Conservation (phyloP, 306 rosid genomes). For the Sicyos baderoa region DNA sequence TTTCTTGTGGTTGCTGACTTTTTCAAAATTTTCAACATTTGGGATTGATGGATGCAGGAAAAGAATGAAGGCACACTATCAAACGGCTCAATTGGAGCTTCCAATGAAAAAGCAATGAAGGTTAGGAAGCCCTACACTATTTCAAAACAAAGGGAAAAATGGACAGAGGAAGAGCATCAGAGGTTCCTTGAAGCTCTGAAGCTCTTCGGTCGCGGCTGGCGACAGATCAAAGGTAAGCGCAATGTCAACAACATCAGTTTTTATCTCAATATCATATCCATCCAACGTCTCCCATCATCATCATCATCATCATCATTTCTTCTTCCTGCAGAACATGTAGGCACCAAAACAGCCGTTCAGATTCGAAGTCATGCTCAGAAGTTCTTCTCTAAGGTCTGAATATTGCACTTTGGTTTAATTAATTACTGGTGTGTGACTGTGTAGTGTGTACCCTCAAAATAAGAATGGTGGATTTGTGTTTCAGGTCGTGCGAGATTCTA, state of each 20-base stretch:
- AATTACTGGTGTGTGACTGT: too few species aligned
- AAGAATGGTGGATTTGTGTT: slow-evolving; percentile 14
- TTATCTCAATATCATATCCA: too few species aligned
- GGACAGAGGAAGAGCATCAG: slow-evolving; percentile 92
- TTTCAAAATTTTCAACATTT: neutral
- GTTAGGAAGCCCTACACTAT: slow-evolving; percentile 86
- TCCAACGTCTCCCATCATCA: too few species aligned
- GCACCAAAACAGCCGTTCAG: slow-evolving; percentile 95
- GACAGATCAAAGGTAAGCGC: slow-evolving; percentile 82
- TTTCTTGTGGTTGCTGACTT: slow-evolving; percentile 20
- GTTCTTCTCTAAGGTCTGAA: slow-evolving; percentile 84
- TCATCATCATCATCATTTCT: too few species aligned
- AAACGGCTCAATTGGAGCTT: slow-evolving; percentile 23
- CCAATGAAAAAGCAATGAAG: slow-evolving; percentile 47
- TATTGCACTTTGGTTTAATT: slow-evolving; percentile 16
- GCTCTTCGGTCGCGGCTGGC: slow-evolving; percentile 95
- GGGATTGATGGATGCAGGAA: slow-evolving; percentile 30
- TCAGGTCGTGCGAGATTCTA: slow-evolving; percentile 66
- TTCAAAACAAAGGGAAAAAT: slow-evolving; percentile 86
- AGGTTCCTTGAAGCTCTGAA: slow-evolving; percentile 91
- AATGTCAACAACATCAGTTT: slow-evolving; percentile 7
- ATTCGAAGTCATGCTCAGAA: slow-evolving; percentile 99
- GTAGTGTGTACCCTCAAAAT: neutral
- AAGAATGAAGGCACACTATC: slow-evolving; percentile 39
- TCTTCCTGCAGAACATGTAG: slow-evolving; percentile 81